Percentiles rank a stretch among this genome's conserved stretches.
These are phyloP conservation scores for Medicago ruthenica DNA, from an alignment of 306 rosid species.

Conservation along the genomic window DNA sequence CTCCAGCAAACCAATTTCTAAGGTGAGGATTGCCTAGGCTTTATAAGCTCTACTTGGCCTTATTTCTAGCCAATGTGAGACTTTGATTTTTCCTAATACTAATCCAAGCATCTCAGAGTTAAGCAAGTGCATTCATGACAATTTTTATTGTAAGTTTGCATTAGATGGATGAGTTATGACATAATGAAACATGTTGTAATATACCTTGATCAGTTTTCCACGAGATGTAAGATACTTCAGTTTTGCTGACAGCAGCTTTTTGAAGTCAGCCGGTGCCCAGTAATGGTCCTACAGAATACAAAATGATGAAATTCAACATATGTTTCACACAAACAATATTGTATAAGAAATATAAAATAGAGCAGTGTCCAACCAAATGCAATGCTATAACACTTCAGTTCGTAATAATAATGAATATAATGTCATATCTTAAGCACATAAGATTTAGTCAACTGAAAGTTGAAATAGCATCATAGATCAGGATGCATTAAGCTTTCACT, in stretches of 20 bases:
- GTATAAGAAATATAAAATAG: slow-evolving; percentile 9
- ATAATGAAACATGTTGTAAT: slow-evolving; percentile 24
- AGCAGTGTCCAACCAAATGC: slow-evolving; percentile 24
- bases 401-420: not conserved
- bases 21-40: not conserved
- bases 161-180: slow-evolving; percentile 24
- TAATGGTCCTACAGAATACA: slow-evolving; percentile 75
- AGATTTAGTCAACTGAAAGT: slow-evolving; percentile 14
- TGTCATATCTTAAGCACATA: slow-evolving; percentile 23
- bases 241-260: slow-evolving; percentile 77
- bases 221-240: slow-evolving; percentile 73
- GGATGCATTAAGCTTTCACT: not conserved
- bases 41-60: slow-evolving; percentile 9
- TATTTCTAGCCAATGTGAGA: not conserved
- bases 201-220: slow-evolving; percentile 89
- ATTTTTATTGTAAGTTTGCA: slow-evolving; percentile 5
- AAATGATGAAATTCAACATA: slow-evolving; percentile 38
- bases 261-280: slow-evolving; percentile 85
- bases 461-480: slow-evolving; percentile 3
- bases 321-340: slow-evolving; percentile 11
- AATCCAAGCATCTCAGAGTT: slow-evolving; percentile 22
- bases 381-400: not conserved
- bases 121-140: slow-evolving; percentile 16
- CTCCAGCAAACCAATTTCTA: not conserved
- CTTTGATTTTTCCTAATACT: not conserved